Percentiles rank a stretch among this genome's conserved stretches.
phyloP scores from a whole-genome alignment of 495 filamentous ascomycete species.

The Aspergillus olivimuriae region DNA sequence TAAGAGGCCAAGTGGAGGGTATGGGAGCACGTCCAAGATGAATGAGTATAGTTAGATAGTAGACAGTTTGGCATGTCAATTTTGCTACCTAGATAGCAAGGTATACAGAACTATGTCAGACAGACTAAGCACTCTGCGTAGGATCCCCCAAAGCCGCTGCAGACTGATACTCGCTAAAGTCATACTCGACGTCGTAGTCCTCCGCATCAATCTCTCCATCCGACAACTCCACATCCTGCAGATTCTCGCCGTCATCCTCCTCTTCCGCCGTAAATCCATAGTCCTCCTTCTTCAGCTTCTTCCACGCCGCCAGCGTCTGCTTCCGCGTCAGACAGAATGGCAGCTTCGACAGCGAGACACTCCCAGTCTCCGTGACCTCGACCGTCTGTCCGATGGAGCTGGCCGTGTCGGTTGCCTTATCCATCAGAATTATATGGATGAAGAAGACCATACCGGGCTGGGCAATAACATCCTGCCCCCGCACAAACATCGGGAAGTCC shows the following conservation, averaged over 20 bases:
- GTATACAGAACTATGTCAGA: neutral
- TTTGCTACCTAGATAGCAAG: no score
- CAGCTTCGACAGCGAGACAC: conserved; percentile 18
- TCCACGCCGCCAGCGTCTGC: conserved; percentile 20
- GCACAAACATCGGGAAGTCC: conserved; percentile 23
- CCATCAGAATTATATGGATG: conserved; percentile 23
- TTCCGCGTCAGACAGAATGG: conserved; percentile 18
- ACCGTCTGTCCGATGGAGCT: conserved; percentile 21
- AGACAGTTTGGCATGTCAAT: no score
- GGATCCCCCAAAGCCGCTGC: conserved; percentile 16
- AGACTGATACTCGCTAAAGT: conserved; percentile 16
- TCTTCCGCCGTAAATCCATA: conserved; percentile 17
- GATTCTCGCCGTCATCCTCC: conserved; percentile 16
- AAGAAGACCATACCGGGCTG: conserved; percentile 20
- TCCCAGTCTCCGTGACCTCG: conserved; percentile 17
- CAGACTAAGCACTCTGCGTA: conserved; percentile 10
- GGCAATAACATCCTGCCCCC: conserved; percentile 15
- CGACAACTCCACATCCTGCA: conserved; percentile 16
- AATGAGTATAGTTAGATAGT: conserved; percentile 21
- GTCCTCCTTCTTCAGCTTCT: conserved; percentile 20
- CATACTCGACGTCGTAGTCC: conserved; percentile 21
- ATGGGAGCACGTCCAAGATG: conserved; percentile 16
- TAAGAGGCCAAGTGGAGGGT: conserved; percentile 9
- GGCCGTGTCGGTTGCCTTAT: conserved; percentile 21
- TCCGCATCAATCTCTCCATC: conserved; percentile 18